Percentiles rank a stretch among this genome's conserved stretches.
Evolutionary conservation across 345 rosid species (phyloP).

Genomic region (Salix arbutifolia): DNA sequence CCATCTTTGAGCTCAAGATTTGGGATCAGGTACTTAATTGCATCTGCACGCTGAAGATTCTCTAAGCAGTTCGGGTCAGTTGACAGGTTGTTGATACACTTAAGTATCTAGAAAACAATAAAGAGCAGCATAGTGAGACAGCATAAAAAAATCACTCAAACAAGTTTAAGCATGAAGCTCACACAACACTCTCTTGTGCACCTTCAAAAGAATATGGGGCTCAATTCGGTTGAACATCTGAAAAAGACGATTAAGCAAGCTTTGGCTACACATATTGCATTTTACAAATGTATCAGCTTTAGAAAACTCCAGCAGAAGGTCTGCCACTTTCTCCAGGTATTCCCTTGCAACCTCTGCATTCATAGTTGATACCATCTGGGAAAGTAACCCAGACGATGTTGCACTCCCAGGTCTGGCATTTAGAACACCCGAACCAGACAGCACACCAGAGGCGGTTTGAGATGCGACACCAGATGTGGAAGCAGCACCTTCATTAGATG

Average conservation of each 20-base stretch:
- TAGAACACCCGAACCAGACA: constrained; percentile 95
- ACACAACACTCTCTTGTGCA: constrained; percentile 19
- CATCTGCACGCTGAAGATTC: constrained; percentile 94
- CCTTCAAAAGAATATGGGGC: constrained; percentile 86
- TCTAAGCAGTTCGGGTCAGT: constrained; percentile 95
- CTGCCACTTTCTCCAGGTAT: constrained; percentile 94
- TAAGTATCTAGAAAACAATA: constrained; percentile 49
- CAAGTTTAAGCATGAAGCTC: constrained; percentile 4
- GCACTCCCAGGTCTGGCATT: constrained; percentile 97
- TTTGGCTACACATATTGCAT: constrained; percentile 87
- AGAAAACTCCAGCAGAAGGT: constrained; percentile 95
- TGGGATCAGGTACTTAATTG: constrained; percentile 87
- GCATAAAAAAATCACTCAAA: neutral
- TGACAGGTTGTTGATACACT: constrained; percentile 84
- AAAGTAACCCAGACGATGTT: constrained; percentile 86
- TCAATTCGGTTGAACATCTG: constrained; percentile 89
- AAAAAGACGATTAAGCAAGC: constrained; percentile 85
- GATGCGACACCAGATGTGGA: constrained; percentile 81
- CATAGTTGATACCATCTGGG: constrained; percentile 83
- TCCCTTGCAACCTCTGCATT: constrained; percentile 93
- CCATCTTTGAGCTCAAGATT: constrained; percentile 94
- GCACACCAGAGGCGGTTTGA: constrained; percentile 88
- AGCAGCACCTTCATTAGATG: constrained; percentile 61
- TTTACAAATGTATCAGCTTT: constrained; percentile 92
- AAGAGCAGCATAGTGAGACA: constrained; percentile 14